phyloP scores from a whole-genome alignment of 2,329 filamentous ascomycete species.

The Falciphora oryzae region DNA sequence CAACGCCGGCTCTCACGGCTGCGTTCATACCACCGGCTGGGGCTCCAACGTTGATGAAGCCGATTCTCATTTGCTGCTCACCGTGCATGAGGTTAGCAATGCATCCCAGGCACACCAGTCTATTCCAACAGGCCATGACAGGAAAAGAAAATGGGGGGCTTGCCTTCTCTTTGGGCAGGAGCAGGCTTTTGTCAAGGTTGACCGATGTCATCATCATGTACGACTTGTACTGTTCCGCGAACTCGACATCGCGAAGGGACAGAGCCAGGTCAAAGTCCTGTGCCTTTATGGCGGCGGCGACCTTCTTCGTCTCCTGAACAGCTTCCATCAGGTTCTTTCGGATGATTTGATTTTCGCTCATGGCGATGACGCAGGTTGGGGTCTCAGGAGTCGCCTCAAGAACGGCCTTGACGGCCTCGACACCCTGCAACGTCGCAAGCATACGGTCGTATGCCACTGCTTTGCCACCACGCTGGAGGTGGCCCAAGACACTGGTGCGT shows the following conservation, averaged over 20 bases:
- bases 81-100: not conserved
- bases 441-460: slow-evolving; percentile 93
- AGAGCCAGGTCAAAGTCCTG: slow-evolving; percentile 88
- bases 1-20: slow-evolving; percentile 85
- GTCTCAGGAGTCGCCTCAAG: slow-evolving; percentile 84
- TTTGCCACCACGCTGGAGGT: slow-evolving; percentile 92
- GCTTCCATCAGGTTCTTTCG: slow-evolving; percentile 85
- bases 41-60: slow-evolving; percentile 94
- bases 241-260: slow-evolving; percentile 84
- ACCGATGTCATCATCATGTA: slow-evolving; percentile 89
- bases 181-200: slow-evolving; percentile 59
- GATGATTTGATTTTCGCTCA: slow-evolving; percentile 96
- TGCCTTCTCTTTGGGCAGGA: slow-evolving; percentile 66
- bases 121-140: not conserved
- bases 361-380: slow-evolving; percentile 89
- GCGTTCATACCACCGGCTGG: slow-evolving; percentile 98
- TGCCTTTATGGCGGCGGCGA: slow-evolving; percentile 72
- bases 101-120: not conserved
- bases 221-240: slow-evolving; percentile 83
- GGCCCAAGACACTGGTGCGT: slow-evolving; percentile 87
- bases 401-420: slow-evolving; percentile 88
- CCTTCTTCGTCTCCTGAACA: slow-evolving; percentile 77
- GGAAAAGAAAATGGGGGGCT: slow-evolving; percentile 20
- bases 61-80: slow-evolving; percentile 77
- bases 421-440: slow-evolving; percentile 86